Percentiles rank a stretch among this genome's conserved stretches.
Conservation (phyloP, 495 filamentous ascomycete species). For the Podospora tetraspora region DNA sequence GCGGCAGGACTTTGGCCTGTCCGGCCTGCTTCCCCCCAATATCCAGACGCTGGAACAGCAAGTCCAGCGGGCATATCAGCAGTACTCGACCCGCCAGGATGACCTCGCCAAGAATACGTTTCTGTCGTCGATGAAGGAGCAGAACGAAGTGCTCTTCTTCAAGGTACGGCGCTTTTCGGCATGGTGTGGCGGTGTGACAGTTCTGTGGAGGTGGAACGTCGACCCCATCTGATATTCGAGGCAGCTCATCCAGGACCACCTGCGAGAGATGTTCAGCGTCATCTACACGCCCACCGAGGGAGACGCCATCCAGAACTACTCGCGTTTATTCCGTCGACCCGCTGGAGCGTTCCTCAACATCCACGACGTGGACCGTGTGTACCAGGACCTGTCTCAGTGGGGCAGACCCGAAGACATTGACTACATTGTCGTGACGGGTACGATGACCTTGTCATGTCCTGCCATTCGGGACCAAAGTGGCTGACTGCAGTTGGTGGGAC, state of each 20-base stretch:
- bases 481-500: conserved; percentile 50
- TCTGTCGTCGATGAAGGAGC: conserved; percentile 77
- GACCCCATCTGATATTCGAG: neutral
- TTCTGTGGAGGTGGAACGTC: neutral
- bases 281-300: conserved; percentile 91
- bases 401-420: conserved; percentile 69
- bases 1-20: conserved; percentile 60
- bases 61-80: conserved; percentile 69
- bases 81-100: conserved; percentile 57
- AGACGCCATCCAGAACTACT: conserved; percentile 86
- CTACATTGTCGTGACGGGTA: conserved; percentile 82
- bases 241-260: conserved; percentile 41
- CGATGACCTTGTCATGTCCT: neutral
- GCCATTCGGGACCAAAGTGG: conserved; percentile 15
- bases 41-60: conserved; percentile 79
- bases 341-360: conserved; percentile 63
- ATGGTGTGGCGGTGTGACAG: neutral
- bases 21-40: conserved; percentile 65
- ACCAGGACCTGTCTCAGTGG: conserved; percentile 61
- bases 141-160: conserved; percentile 77
- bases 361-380: conserved; percentile 51
- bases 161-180: conserved; percentile 37
- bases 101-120: conserved; percentile 79
- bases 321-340: conserved; percentile 67
- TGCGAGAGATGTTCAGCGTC: conserved; percentile 77